Percentiles rank a stretch among this genome's conserved stretches.
Conservation (phyloP, 768 basidiomycete species). For the Boletellus emodensis region DNA sequence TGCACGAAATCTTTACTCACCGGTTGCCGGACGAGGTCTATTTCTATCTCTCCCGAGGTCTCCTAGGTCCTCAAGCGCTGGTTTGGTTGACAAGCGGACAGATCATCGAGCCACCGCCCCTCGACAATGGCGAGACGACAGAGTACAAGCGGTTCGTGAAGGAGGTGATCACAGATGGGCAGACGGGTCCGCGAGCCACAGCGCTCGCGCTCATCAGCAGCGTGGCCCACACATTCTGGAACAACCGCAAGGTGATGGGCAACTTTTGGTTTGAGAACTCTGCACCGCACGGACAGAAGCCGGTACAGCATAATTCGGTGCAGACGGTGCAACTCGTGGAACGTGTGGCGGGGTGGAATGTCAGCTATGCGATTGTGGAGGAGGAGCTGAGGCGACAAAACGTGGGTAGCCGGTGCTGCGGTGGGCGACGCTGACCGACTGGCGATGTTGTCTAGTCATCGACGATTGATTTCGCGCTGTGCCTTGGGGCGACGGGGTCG, state of each 20-base stretch:
- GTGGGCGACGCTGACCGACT: slow-evolving; percentile 25
- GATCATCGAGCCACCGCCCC: slow-evolving; percentile 79
- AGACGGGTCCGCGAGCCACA: slow-evolving; percentile 89
- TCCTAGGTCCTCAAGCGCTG: slow-evolving; percentile 83
- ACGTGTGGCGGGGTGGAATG: slow-evolving; percentile 86
- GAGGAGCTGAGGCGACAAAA: slow-evolving; percentile 95
- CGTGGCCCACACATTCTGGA: slow-evolving; percentile 79
- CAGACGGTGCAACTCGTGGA: slow-evolving; percentile 86
- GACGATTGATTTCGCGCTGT: slow-evolving; percentile 94
- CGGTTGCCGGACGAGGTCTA: slow-evolving; percentile 95
- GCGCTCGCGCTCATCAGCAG: slow-evolving; percentile 83
- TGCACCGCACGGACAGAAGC: slow-evolving; percentile 48
- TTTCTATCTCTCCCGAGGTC: slow-evolving; percentile 91
- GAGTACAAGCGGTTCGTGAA: slow-evolving; percentile 95
- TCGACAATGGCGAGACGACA: slow-evolving; percentile 92
- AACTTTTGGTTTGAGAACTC: slow-evolving; percentile 72
- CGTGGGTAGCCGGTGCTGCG: slow-evolving; percentile 47
- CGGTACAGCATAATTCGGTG: slow-evolving; percentile 65
- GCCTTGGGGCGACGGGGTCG: slow-evolving; percentile 83
- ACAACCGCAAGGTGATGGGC: slow-evolving; percentile 65
- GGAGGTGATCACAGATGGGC: slow-evolving; percentile 93
- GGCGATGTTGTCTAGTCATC: slow-evolving; percentile 62
- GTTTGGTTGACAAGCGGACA: slow-evolving; percentile 93
- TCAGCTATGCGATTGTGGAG: slow-evolving; percentile 79
- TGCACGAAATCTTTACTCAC: slow-evolving; percentile 93